Evolutionary conservation across 805 yeast species (phyloP).

Genomic region (Suhomyces xylopsoci): DNA sequence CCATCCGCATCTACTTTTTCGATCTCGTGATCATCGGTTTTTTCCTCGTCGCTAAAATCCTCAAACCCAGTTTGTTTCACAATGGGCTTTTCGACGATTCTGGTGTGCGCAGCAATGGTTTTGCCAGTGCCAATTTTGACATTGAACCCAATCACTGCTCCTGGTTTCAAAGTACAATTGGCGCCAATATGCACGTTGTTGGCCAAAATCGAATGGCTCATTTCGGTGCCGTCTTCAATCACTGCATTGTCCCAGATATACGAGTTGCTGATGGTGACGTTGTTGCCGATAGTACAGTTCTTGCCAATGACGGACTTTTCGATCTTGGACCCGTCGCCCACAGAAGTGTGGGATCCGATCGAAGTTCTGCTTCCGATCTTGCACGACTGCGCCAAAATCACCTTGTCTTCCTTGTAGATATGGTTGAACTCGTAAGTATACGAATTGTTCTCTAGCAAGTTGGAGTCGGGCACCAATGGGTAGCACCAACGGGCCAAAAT

Average conservation of each 20-base stretch:
- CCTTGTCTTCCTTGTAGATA: slow-evolving; percentile 83
- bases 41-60: slow-evolving; percentile 33
- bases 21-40: slow-evolving; percentile 8
- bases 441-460: slow-evolving; percentile 65
- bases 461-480: slow-evolving; percentile 87
- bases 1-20: slow-evolving; percentile 12
- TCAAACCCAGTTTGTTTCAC: slow-evolving; percentile 28
- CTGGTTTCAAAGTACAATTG: slow-evolving; percentile 55
- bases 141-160: slow-evolving; percentile 74
- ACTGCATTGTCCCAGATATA: slow-evolving; percentile 84
- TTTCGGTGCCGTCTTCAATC: slow-evolving; percentile 60
- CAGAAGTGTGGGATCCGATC: slow-evolving; percentile 71
- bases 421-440: slow-evolving; percentile 81
- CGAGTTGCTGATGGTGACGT: slow-evolving; percentile 67
- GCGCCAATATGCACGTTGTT: slow-evolving; percentile 53
- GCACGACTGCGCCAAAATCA: slow-evolving; percentile 92
- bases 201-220: slow-evolving; percentile 72
- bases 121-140: slow-evolving; percentile 61
- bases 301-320: slow-evolving; percentile 80
- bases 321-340: slow-evolving; percentile 72
- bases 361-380: slow-evolving; percentile 76
- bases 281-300: slow-evolving; percentile 77
- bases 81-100: slow-evolving; percentile 51
- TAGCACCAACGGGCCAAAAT: slow-evolving; percentile 88
- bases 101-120: slow-evolving; percentile 46